These are phyloP conservation scores for Geotrichum europaeum DNA, from an alignment of 1,139 yeast species.

Conservation along the genomic window DNA sequence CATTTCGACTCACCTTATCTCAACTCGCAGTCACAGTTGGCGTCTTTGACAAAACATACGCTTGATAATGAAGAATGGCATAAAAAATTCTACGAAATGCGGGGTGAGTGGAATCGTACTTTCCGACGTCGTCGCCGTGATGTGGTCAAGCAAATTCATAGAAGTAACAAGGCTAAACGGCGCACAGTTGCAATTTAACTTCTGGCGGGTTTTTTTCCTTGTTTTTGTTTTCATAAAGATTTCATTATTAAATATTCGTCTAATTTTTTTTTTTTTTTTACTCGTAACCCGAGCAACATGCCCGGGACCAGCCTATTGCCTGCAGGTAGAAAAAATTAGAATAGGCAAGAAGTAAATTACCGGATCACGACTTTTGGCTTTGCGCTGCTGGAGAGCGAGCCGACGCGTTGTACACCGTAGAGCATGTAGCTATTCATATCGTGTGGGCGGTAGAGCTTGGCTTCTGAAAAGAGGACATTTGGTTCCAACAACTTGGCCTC, in stretches of 20 bases:
- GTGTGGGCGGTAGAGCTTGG: constrained; percentile 15
- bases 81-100: constrained; percentile 70
- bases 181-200: constrained; percentile 12
- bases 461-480: constrained; percentile 2
- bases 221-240: neutral
- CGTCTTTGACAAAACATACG: constrained; percentile 40
- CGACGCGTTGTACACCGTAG: constrained; percentile 15
- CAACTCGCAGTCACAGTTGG: constrained; percentile 73
- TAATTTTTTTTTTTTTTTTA: neutral
- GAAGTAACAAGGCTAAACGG: constrained; percentile 26
- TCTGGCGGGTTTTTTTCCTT: neutral
- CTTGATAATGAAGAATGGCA: constrained; percentile 53
- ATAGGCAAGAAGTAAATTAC: neutral
- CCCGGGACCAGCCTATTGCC: neutral
- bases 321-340: neutral
- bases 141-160: constrained; percentile 53
- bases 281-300: neutral
- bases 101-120: constrained; percentile 75
- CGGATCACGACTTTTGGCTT: constrained; percentile 16
- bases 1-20: constrained; percentile 83
- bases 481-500: constrained; percentile 22
- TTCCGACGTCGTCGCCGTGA: constrained; percentile 74
- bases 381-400: constrained; percentile 14
- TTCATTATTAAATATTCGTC: neutral
- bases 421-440: constrained; percentile 14